Conservation (phyloP, 345 rosid species). For the Salix purpurea region DNA sequence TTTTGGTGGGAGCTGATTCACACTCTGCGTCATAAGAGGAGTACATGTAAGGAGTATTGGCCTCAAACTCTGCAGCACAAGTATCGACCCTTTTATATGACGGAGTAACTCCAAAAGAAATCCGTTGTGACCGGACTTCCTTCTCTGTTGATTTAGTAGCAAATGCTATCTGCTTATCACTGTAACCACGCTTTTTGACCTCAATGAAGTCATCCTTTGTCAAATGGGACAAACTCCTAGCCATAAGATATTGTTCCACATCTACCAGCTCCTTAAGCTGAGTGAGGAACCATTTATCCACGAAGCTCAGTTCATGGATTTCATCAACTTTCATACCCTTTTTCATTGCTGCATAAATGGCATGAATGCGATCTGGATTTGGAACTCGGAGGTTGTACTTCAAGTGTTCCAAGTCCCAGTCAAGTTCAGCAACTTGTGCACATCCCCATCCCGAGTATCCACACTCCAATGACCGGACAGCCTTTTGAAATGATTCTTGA, state of each 20-base stretch:
- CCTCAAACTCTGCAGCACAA: slow-evolving; percentile 98
- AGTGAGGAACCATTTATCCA: slow-evolving; percentile 94
- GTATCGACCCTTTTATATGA: slow-evolving; percentile 93
- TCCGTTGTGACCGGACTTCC: slow-evolving; percentile 63
- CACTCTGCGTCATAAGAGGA: slow-evolving; percentile 93
- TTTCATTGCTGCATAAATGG: slow-evolving; percentile 92
- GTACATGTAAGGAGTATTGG: slow-evolving; percentile 92
- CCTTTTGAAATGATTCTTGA: slow-evolving; percentile 97
- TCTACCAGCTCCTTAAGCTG: slow-evolving; percentile 85
- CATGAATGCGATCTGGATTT: slow-evolving; percentile 76
- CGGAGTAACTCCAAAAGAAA: slow-evolving; percentile 72
- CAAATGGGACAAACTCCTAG: slow-evolving; percentile 48
- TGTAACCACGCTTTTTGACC: slow-evolving; percentile 78
- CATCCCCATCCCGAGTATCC: slow-evolving; percentile 97
- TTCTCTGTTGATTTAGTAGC: slow-evolving; percentile 83
- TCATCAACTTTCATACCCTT: slow-evolving; percentile 91
- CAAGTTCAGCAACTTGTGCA: slow-evolving; percentile 61
- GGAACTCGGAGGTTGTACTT: slow-evolving; percentile 89
- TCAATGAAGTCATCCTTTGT: slow-evolving; percentile 79
- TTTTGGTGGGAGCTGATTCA: slow-evolving; percentile 77
- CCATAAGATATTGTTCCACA: slow-evolving; percentile 79
- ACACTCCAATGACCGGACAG: slow-evolving; percentile 73
- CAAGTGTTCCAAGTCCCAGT: slow-evolving; percentile 87
- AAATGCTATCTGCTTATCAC: slow-evolving; percentile 93
- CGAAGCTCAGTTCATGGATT: slow-evolving; percentile 66